These are phyloP conservation scores for Aspergillus sp. DNA, from an alignment of 2,329 filamentous ascomycete species.

Conservation along the genomic window DNA sequence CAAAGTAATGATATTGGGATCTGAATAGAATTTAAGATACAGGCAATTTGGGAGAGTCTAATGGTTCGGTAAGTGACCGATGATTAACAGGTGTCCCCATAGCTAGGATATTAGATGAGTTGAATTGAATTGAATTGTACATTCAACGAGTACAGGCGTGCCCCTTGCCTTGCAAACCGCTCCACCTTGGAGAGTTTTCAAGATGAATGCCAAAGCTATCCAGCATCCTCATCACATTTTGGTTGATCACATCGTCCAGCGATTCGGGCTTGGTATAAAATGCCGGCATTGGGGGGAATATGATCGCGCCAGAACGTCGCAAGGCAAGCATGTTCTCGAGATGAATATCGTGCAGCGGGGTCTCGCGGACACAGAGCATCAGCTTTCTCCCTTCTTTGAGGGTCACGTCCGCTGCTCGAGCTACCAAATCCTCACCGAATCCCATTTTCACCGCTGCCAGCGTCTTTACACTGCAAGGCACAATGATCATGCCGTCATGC, in stretches of 20 bases:
- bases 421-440: slow-evolving; percentile 47
- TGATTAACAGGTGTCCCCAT: too few relatives aligned
- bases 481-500: slow-evolving; percentile 48
- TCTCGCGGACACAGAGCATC: slow-evolving; percentile 46
- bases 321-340: slow-evolving; percentile 47
- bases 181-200: too few relatives aligned
- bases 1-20: too few relatives aligned
- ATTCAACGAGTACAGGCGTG: too few relatives aligned
- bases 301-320: slow-evolving; percentile 39
- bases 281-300: slow-evolving; percentile 48
- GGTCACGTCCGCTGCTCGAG: slow-evolving; percentile 48
- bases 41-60: too few relatives aligned
- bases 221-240: slow-evolving; percentile 50
- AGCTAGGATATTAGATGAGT: too few relatives aligned
- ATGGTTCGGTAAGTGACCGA: too few relatives aligned
- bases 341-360: slow-evolving; percentile 50
- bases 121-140: too few relatives aligned
- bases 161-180: too few relatives aligned
- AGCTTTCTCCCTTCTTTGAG: slow-evolving; percentile 47
- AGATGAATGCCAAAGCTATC: slow-evolving; percentile 44
- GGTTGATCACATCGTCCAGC: slow-evolving; percentile 46
- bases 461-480: slow-evolving; percentile 52
- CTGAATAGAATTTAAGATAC: too few relatives aligned
- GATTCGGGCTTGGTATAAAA: slow-evolving; percentile 44
- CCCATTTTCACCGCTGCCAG: slow-evolving; percentile 45